phyloP scores from a whole-genome alignment of 306 rosid genomes.

The Adenanthera pavonina region DNA sequence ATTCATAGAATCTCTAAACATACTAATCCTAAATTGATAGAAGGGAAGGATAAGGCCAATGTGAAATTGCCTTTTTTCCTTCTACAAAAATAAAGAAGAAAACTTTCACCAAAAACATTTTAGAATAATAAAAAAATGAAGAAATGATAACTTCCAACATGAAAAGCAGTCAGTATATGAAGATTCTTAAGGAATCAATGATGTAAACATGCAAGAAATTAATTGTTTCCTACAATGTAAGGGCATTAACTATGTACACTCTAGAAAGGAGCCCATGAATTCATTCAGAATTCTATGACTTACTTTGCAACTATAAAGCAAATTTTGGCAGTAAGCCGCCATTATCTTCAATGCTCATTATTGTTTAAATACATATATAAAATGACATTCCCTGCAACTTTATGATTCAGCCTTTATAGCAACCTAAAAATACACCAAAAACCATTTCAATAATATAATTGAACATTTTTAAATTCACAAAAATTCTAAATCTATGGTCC shows the following conservation, averaged over 20 bases:
- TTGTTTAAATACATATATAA: conserved; percentile 95
- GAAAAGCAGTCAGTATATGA: conserved; percentile 16
- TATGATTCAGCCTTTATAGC: conserved; percentile 97
- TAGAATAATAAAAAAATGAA: conserved; percentile 19
- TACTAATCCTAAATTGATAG: conserved; percentile 18
- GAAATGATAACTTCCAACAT: conserved; percentile 23
- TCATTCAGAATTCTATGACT: too few relatives aligned
- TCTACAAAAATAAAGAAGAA: not conserved
- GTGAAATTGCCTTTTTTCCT: conserved; percentile 6
- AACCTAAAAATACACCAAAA: conserved; percentile 78
- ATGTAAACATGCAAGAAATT: not conserved
- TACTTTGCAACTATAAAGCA: conserved; percentile 94
- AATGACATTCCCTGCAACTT: conserved; percentile 97
- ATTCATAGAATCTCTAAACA: conserved; percentile 36
- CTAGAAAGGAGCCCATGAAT: conserved; percentile 16
- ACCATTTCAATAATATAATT: too few relatives aligned
- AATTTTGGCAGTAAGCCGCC: conserved; percentile 93
- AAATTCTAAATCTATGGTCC: too few relatives aligned
- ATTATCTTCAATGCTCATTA: conserved; percentile 96
- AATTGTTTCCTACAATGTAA: conserved; percentile 16
- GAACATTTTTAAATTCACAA: too few relatives aligned
- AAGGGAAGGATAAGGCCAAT: conserved; percentile 24
- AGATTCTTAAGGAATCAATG: conserved; percentile 17
- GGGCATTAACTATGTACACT: conserved; percentile 5
- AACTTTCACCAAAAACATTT: conserved; percentile 29